Percentiles rank a stretch among this genome's conserved stretches.
Conservation (phyloP, 2,329 filamentous ascomycete genomes). For the Penicillium sp. region DNA sequence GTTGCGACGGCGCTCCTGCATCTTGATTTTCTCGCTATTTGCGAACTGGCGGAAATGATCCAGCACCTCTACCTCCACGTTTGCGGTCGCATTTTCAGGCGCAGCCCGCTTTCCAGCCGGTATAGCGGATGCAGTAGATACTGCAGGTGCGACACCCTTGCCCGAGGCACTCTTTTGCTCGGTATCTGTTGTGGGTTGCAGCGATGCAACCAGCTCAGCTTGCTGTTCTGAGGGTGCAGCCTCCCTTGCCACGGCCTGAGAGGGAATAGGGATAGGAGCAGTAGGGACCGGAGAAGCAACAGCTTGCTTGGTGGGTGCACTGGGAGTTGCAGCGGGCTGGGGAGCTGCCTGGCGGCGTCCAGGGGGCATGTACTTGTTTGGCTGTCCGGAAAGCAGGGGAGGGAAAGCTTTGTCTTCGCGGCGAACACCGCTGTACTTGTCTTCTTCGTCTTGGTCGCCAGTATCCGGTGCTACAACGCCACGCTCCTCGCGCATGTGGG, state of each 20-base stretch:
- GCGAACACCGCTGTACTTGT: conserved; percentile 93
- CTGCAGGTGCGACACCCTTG: conserved; percentile 17
- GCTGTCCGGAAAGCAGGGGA: conserved; percentile 59
- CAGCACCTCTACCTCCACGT: conserved; percentile 60
- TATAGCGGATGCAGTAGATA: conserved; percentile 48
- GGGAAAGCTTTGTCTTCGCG: conserved; percentile 63
- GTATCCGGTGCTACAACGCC: conserved; percentile 64
- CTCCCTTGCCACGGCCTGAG: conserved; percentile 31
- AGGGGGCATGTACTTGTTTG: conserved; percentile 84
- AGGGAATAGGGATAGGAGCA: conserved; percentile 29
- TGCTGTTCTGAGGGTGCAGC: conserved; percentile 22
- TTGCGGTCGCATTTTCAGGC: conserved; percentile 56
- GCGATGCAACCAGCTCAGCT: conserved; percentile 19
- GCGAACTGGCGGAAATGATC: conserved; percentile 65
- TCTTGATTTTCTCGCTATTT: conserved; percentile 59
- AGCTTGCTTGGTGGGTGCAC: conserved; percentile 83
- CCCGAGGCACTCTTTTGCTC: conserved; percentile 26
- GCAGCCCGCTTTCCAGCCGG: conserved; percentile 31
- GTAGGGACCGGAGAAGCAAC: conserved; percentile 58
- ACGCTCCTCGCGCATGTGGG: conserved; percentile 88
- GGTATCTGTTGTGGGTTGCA: conserved; percentile 24
- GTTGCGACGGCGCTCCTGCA: conserved; percentile 57
- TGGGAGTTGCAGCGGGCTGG: conserved; percentile 70
- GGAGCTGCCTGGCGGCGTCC: conserved; percentile 76
- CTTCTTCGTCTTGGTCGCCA: conserved; percentile 78